These are phyloP conservation scores for Crithidia bombi DNA, from an alignment of 208 protist species.

Conservation along the genomic window DNA sequence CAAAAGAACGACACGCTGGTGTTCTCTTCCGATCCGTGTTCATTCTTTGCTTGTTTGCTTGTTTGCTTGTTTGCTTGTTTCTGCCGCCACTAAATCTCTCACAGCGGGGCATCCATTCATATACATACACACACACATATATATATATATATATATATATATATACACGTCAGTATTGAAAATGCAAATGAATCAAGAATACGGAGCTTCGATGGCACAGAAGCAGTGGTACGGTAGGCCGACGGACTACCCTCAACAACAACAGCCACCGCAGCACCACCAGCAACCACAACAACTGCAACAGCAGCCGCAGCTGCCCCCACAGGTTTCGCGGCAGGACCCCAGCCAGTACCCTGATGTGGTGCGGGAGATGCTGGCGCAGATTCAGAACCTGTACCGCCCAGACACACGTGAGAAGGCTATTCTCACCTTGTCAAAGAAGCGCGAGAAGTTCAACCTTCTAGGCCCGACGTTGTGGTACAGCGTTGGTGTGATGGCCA, in stretches of 20 bases:
- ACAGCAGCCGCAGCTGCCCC: conserved; percentile 17
- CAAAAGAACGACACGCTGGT: neutral
- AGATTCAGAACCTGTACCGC: conserved; percentile 70
- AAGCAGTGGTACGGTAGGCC: conserved; percentile 22
- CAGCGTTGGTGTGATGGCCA: conserved; percentile 97
- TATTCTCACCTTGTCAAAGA: conserved; percentile 95
- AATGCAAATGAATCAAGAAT: conserved; percentile 12
- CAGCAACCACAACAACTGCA: conserved; percentile 21
- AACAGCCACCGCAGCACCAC: conserved; percentile 4
- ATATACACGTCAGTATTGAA: neutral
- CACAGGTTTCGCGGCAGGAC: conserved; percentile 25
- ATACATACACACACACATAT: no score
- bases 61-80: neutral
- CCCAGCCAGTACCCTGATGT: conserved; percentile 33
- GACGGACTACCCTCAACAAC: conserved; percentile 1
- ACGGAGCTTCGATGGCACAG: conserved; percentile 15
- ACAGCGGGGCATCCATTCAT: no score
- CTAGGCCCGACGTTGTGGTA: conserved; percentile 98
- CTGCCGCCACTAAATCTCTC: neutral
- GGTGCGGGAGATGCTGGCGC: conserved; percentile 37
- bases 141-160: no score
- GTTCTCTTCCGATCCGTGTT: neutral
- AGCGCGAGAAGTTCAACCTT: conserved; percentile 92
- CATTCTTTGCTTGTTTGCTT: neutral
- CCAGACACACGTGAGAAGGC: conserved; percentile 90